phyloP scores from a whole-genome alignment of 306 rosid species.

The Bauhinia variegata region DNA sequence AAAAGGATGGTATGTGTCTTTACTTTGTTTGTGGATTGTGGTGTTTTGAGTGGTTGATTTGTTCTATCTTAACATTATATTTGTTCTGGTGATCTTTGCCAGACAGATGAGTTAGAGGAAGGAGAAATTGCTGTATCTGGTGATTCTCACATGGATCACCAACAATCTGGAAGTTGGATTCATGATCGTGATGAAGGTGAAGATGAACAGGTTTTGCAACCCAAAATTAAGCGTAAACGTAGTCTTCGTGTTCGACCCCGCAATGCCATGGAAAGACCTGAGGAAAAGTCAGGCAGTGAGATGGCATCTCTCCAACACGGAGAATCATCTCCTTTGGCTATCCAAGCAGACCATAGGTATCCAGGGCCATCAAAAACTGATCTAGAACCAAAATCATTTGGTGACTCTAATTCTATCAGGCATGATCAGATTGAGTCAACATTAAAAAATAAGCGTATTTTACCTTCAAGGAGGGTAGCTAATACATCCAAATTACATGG shows the following conservation, averaged over 20 bases:
- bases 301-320: conserved; percentile 62
- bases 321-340: conserved; percentile 66
- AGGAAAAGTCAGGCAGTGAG: conserved; percentile 74
- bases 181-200: conserved; percentile 96
- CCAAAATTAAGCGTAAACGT: conserved; percentile 89
- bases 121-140: conserved; percentile 95
- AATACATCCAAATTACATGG: conserved; percentile 66
- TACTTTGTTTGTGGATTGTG: conserved; percentile 38
- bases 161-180: conserved; percentile 90
- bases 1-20: conserved; percentile 66
- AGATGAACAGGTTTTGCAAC: conserved; percentile 93
- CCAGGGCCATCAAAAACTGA: conserved; percentile 51
- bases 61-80: conserved; percentile 40
- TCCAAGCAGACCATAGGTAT: conserved; percentile 62
- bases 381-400: conserved; percentile 60
- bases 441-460: conserved; percentile 59
- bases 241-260: conserved; percentile 89
- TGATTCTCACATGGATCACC: conserved; percentile 88
- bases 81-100: conserved; percentile 45
- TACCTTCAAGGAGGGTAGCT: conserved; percentile 69
- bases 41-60: conserved; percentile 30
- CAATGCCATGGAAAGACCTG: conserved; percentile 70
- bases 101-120: conserved; percentile 91
- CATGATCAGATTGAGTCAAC: conserved; percentile 70
- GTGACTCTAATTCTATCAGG: conserved; percentile 57